Evolutionary conservation across 2,329 filamentous ascomycete species (phyloP).

Genomic region (Aaosphaeria arxii): DNA sequence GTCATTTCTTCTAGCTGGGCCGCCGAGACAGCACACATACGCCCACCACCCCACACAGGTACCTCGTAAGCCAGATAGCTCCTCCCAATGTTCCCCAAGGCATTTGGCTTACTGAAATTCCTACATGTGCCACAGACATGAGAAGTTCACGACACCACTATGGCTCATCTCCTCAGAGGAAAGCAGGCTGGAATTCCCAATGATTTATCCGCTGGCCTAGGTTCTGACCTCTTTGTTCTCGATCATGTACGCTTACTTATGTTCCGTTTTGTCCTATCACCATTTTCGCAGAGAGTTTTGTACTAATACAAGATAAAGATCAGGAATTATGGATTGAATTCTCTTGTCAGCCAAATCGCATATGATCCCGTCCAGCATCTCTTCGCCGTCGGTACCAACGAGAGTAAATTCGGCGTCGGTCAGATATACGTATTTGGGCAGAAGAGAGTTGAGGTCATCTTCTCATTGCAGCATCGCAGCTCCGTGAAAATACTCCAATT

Average conservation of each 20-base stretch:
- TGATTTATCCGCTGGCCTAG: constrained; percentile 81
- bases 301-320: constrained; percentile 13
- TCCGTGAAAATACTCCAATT: constrained; percentile 80
- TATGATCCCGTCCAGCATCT: constrained; percentile 95
- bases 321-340: constrained; percentile 56
- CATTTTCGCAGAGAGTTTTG: neutral
- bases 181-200: constrained; percentile 92
- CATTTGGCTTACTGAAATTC: too few species aligned
- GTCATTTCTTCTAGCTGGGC: too few species aligned
- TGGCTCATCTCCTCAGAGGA: constrained; percentile 84
- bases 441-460: constrained; percentile 71
- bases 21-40: too few species aligned
- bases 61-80: constrained; percentile 4
- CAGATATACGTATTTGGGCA: constrained; percentile 89
- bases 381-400: constrained; percentile 84
- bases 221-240: constrained; percentile 72
- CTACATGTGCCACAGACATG: constrained; percentile 20
- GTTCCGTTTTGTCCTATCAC: neutral
- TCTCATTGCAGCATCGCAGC: constrained; percentile 67
- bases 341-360: constrained; percentile 69
- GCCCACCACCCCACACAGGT: constrained; percentile 3
- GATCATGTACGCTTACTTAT: constrained; percentile 63
- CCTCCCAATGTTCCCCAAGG: too few species aligned
- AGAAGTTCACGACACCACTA: constrained; percentile 40
- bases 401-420: constrained; percentile 80